Evolutionary conservation across 2,329 filamentous ascomycete species (phyloP), one percentile per base, ranked within the genome.

Genomic region (Colletotrichum brevisporum): DNA sequence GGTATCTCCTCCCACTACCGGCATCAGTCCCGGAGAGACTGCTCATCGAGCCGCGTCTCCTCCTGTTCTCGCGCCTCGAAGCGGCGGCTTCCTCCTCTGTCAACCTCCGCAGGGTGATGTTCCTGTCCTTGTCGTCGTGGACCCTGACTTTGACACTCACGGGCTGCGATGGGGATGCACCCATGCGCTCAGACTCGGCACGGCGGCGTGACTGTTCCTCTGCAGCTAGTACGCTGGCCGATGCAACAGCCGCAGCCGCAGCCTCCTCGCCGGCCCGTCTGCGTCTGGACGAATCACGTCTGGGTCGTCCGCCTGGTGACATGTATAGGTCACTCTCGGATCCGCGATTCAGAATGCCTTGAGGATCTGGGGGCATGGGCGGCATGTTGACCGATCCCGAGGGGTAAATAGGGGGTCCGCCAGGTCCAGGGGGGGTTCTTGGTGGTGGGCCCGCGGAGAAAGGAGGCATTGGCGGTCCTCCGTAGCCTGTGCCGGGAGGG

Each of bases 91-190:
- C 89, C 70, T 89, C 86, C 27, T 90, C 88, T 0, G 89, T 90
- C 26, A 91, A 79, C 43, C 88, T 83, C 45, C 89, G 85, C 50
- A 91, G 79, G 15, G 89, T 91, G 65, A 91, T 85, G 71, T 89
- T 89, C 70, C 86, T 82, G 67, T 89, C 86, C 39, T 83, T 84
- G 73, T 91, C 88, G 71, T 89, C 86, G 71, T 90, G 86, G 54
- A 90, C 82, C 74, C 86, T 88, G 64, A 91, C 79, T 75, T 88
- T 89, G 66, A 91, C 85, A 74, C 86, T 88, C 39, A 89, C 83
- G 3, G 86, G 82, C 39, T 83, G 81, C 73, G 83, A 85, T 5
- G 78, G 76, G 6, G 79, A 81, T 27, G 81, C 81, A 59, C 79
- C 80, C 62, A 81, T 82, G 26, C 79, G 78, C 39, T 82, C 78